Conservation (phyloP, 371 early-diverging fungal genomes). For the Zopfochytrium polystomum region DNA sequence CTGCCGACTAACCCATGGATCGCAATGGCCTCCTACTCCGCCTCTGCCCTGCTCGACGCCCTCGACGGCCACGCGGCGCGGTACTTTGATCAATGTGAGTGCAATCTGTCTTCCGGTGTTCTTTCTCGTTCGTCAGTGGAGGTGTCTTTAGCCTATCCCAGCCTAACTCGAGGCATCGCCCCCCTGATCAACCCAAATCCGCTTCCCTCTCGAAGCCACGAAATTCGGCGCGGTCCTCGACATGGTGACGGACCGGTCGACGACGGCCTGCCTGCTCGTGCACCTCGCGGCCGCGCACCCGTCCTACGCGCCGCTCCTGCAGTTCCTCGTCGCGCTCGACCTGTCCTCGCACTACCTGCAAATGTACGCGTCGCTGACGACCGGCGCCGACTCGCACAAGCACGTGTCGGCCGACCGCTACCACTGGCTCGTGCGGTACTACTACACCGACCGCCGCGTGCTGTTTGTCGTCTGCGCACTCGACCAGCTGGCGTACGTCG, state of each 20-base stretch:
- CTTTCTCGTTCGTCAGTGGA: not conserved
- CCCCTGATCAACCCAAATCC: not conserved
- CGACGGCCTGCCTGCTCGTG: slow-evolving; percentile 87
- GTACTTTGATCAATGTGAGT: slow-evolving; percentile 81
- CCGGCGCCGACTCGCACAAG: slow-evolving; percentile 90
- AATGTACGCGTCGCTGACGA: slow-evolving; percentile 89
- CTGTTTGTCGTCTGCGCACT: slow-evolving; percentile 88
- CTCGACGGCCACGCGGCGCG: slow-evolving; percentile 94
- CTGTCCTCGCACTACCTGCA: slow-evolving; percentile 96
- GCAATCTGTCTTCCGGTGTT: not conserved
- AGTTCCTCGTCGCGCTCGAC: slow-evolving; percentile 86
- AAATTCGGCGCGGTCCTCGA: slow-evolving; percentile 95
- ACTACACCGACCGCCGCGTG: slow-evolving; percentile 83
- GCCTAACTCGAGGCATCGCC: no score
- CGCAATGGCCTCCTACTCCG: slow-evolving; percentile 73
- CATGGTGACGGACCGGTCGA: slow-evolving; percentile 93
- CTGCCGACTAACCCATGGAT: slow-evolving; percentile 64
- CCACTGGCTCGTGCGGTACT: slow-evolving; percentile 65
- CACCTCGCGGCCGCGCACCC: slow-evolving; percentile 73
- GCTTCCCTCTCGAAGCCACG: slow-evolving; percentile 57
- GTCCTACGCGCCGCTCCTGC: slow-evolving; percentile 71
- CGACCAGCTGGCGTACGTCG: slow-evolving; percentile 86
- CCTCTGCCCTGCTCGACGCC: slow-evolving; percentile 91
- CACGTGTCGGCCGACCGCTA: slow-evolving; percentile 65
- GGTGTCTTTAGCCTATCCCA: slow-evolving; percentile 6